Evolutionary conservation across 345 rosid genomes (phyloP).

Genomic region (Syzygium grande): DNA sequence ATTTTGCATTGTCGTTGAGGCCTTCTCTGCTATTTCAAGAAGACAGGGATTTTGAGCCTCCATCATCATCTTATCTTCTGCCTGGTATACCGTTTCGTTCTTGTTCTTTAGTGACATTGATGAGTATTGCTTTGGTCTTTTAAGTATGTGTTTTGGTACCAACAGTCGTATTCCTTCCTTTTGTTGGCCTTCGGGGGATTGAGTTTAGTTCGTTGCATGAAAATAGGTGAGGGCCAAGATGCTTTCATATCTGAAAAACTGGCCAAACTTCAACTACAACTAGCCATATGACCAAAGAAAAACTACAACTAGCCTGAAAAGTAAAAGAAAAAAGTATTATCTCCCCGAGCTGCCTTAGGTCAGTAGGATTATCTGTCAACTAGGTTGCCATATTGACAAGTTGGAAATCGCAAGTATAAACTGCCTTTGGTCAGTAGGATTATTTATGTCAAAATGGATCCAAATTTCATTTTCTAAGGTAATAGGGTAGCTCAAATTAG

Average conservation of each 20-base stretch:
- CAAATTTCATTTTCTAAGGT: too few species aligned
- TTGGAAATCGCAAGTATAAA: too few species aligned
- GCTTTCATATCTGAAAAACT: not conserved
- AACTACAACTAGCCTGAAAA: not conserved
- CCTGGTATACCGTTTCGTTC: not conserved
- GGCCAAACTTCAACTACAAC: not conserved
- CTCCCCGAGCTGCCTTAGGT: too few species aligned
- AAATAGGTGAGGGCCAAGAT: not conserved
- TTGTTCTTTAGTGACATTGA: not conserved
- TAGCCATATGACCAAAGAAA: too few species aligned
- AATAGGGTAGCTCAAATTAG: too few species aligned
- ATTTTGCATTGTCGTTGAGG: not conserved
- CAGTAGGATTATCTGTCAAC: too few species aligned
- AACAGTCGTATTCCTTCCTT: not conserved
- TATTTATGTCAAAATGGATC: too few species aligned
- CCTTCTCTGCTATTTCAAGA: not conserved
- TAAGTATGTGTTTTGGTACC: not conserved
- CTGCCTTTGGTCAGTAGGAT: too few species aligned
- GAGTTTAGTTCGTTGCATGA: not conserved
- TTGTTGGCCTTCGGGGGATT: not conserved
- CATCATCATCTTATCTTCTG: not conserved
- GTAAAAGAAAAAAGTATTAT: not conserved
- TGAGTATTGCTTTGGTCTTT: not conserved
- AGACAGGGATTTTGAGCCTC: not conserved
- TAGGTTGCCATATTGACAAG: not conserved